phyloP scores from a whole-genome alignment of 768 basidiomycete genomes.

The Lentinula sp. region DNA sequence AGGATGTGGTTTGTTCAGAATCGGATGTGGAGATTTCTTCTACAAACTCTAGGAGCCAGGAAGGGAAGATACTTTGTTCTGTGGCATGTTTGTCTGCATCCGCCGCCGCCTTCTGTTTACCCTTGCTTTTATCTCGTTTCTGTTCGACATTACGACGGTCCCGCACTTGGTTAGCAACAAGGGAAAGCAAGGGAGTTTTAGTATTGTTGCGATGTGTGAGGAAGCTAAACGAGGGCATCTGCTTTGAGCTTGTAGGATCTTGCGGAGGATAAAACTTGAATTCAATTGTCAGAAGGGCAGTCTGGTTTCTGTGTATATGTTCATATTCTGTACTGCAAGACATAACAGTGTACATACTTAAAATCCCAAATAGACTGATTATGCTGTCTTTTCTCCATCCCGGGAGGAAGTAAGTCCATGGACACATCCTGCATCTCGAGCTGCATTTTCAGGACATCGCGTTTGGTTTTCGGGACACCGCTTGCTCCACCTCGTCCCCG shows the following conservation, averaged over 20 bases:
- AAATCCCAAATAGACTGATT: slow-evolving; percentile 84
- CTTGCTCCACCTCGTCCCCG: slow-evolving; percentile 19
- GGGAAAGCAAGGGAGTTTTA: slow-evolving; percentile 39
- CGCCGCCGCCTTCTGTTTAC: not conserved
- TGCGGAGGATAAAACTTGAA: slow-evolving; percentile 57
- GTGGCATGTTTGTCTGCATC: not conserved
- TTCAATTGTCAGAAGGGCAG: slow-evolving; percentile 66
- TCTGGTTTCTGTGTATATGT: slow-evolving; percentile 46
- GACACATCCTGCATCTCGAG: slow-evolving; percentile 64
- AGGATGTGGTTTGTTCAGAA: slow-evolving; percentile 46
- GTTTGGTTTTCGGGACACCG: slow-evolving; percentile 36
- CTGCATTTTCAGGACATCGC: slow-evolving; percentile 62
- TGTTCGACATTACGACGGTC: slow-evolving; percentile 22
- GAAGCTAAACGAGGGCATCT: slow-evolving; percentile 38
- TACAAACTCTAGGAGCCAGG: slow-evolving; percentile 53
- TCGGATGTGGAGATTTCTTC: slow-evolving; percentile 8
- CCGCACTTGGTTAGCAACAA: slow-evolving; percentile 40
- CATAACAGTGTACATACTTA: slow-evolving; percentile 46
- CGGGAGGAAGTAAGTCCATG: slow-evolving; percentile 69
- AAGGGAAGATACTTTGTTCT: slow-evolving; percentile 19
- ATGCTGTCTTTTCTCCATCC: slow-evolving; percentile 72
- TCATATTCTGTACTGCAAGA: not conserved
- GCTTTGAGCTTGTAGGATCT: slow-evolving; percentile 32
- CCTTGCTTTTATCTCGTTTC: slow-evolving; percentile 36
- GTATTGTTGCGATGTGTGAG: slow-evolving; percentile 62